phyloP scores from a whole-genome alignment of 1,284 basidiomycete genomes.

The Sphagnurus paluster region DNA sequence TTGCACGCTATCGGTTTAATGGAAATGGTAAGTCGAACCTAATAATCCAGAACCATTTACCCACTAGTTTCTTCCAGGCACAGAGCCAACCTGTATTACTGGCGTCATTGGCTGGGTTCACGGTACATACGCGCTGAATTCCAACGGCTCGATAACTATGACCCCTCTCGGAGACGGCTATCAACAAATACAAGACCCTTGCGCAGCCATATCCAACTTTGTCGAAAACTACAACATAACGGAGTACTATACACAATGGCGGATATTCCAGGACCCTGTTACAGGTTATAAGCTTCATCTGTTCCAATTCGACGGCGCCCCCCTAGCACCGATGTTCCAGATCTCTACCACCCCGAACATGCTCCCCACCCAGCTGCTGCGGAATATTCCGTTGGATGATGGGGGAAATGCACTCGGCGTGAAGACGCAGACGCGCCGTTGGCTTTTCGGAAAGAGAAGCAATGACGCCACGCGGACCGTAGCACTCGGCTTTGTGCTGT shows the following conservation, averaged over 20 bases:
- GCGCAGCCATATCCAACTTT: slow-evolving; percentile 82
- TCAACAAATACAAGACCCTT: slow-evolving; percentile 91
- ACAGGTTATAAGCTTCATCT: slow-evolving; percentile 65
- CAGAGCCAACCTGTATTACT: slow-evolving; percentile 78
- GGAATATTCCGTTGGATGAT: slow-evolving; percentile 40
- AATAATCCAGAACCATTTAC: slow-evolving; percentile 1
- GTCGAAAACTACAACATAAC: slow-evolving; percentile 79
- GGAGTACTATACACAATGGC: slow-evolving; percentile 56
- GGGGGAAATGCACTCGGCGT: slow-evolving; percentile 27
- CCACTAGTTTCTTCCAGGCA: slow-evolving; percentile 40
- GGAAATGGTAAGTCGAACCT: slow-evolving; percentile 60
- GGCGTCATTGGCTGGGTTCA: slow-evolving; percentile 87
- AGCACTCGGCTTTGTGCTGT: slow-evolving; percentile 26
- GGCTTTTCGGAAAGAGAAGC: slow-evolving; percentile 26
- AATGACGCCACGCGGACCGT: slow-evolving; percentile 26
- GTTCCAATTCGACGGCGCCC: slow-evolving; percentile 64
- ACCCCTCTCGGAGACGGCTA: slow-evolving; percentile 79
- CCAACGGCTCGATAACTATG: slow-evolving; percentile 78
- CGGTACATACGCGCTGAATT: slow-evolving; percentile 65
- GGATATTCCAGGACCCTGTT: slow-evolving; percentile 55
- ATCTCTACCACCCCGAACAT: slow-evolving; percentile 62
- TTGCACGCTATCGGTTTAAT: slow-evolving; percentile 84
- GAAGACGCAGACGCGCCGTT: slow-evolving; percentile 18
- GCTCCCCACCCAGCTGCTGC: slow-evolving; percentile 56
- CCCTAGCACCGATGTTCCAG: slow-evolving; percentile 60